Evolutionary conservation across 495 filamentous ascomycete genomes (phyloP), one percentile per base, ranked within the genome.

Genomic region (Copromyces sp.): DNA sequence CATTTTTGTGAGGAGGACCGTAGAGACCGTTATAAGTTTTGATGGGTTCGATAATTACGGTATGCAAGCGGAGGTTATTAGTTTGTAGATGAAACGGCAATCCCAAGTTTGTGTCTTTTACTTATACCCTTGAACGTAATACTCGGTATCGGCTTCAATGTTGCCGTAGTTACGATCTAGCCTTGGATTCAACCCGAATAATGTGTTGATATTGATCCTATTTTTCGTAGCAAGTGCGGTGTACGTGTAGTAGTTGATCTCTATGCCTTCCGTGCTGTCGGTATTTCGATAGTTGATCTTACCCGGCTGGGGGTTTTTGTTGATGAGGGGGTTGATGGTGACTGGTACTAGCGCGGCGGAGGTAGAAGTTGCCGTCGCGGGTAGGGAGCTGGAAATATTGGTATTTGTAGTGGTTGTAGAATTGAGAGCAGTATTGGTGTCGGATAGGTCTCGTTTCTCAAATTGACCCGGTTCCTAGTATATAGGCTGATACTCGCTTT

Each of bases 121-220:
- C 75, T 76, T 73, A 79, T 78, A 81, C 11, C 78, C 78, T 2
- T 4, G 4, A 9, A 80, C 77, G 53, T 77, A 81, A 70, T 81
- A 81, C 5, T 71, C 41, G 1, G 74, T 76, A 38, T 78, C 42
- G 2, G 75, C 68, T 45, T 75, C 35, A 35, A 81, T 71, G 59
- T 75, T 78, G 12, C 39, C 68, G 69, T 78, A 81, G 65, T 81
- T 73, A 12, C 1, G 12, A 6, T 70, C 32, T 8, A 81, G 29
- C 1, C 11, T 17, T 6, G 76, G 77, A 70, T 81, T 81, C 69
- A 80, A 70, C 6, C 0, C 35, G 44, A 78, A 79, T 32, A 81
- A 73, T 3, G 35, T 69, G 11, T 80, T 74, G 42, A 73, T 9
- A 20, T 71, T n/a, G 41, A 80, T 73, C n/a, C 69, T 38, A 20